Evolutionary conservation across 768 basidiomycete genomes (phyloP), one percentile per base, ranked within the genome.

Genomic region (Kwoniella dendrophila): DNA sequence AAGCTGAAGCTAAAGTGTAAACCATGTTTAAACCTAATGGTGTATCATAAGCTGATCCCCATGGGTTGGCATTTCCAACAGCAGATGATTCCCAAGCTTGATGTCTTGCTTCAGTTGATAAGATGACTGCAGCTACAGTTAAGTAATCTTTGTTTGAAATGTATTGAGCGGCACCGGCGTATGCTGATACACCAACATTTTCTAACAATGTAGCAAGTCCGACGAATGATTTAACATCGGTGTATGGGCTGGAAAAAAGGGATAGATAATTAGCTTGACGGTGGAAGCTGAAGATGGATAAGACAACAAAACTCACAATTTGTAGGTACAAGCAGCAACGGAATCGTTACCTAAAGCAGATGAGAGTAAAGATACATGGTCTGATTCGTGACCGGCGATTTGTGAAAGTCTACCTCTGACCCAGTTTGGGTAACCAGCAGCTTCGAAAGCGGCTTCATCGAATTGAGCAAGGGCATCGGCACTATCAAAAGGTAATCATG

Each of bases 21-120:
- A 83, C 83, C 67, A 83, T 80, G 76, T 63, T 66, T 73, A 82
- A 80, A 66, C 58, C 77, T 30, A 82, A 75, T 55, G 71, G 77
- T 61, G 75, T 85, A 74, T 88, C 86, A 74, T 86, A 86, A 33
- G 63, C 56, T 20, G 56, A 58, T 43, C 43, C 41, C 86, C 86
- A 87, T 2, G 84, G 81, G 43, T 82, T 81, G 27, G 76, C 73
- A 43, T 82, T 78, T 62, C 79, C 77, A 33, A 84, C 81, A 16
- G 83, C 81, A 0, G 82, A 81, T 56, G 81, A 81, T 34, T 88
- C 77, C 86, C 86, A 88, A 1, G 83, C 79, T 18, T 85, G 82
- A 57, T 89, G 87, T 34, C 86, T 83, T 22, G 86, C 82, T 71
- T 89, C 86, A 51, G 82, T 83, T 14, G 85, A 77, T 56, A 88